phyloP scores from a whole-genome alignment of 306 rosid species.

The Citrullus amarus region DNA sequence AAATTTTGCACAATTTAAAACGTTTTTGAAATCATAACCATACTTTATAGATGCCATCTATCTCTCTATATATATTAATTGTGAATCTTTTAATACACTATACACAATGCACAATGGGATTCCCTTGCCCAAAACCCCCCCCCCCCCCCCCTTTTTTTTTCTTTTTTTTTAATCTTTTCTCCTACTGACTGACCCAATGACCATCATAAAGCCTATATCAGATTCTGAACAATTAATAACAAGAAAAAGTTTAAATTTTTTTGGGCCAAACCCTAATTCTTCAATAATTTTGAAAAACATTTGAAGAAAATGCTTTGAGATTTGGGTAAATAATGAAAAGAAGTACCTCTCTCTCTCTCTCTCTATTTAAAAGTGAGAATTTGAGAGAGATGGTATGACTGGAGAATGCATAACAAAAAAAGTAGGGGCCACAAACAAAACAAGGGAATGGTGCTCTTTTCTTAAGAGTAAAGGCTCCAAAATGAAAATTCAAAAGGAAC shows the following conservation, averaged over 20 bases:
- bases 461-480: slow-evolving; percentile 5
- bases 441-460: not conserved
- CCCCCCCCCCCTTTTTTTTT: too few species aligned
- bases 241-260: not conserved
- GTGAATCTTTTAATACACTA: not conserved
- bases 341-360: not conserved
- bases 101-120: not conserved
- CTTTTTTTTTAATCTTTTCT: too few species aligned
- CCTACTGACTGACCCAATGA: too few species aligned
- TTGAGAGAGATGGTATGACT: slow-evolving; percentile 2
- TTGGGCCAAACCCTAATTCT: not conserved
- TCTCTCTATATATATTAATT: not conserved
- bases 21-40: not conserved
- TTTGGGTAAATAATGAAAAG: too few species aligned
- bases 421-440: slow-evolving; percentile 2
- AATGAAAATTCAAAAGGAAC: not conserved
- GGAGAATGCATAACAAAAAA: not conserved
- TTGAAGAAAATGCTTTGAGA: not conserved
- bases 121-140: not conserved
- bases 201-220: not conserved
- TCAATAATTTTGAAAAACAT: not conserved
- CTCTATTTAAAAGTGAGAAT: not conserved
- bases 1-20: not conserved
- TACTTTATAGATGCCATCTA: not conserved
- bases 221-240: not conserved